Conservation (phyloP, 352 stramenopile species). For the Globisporangium abappressorium region DNA sequence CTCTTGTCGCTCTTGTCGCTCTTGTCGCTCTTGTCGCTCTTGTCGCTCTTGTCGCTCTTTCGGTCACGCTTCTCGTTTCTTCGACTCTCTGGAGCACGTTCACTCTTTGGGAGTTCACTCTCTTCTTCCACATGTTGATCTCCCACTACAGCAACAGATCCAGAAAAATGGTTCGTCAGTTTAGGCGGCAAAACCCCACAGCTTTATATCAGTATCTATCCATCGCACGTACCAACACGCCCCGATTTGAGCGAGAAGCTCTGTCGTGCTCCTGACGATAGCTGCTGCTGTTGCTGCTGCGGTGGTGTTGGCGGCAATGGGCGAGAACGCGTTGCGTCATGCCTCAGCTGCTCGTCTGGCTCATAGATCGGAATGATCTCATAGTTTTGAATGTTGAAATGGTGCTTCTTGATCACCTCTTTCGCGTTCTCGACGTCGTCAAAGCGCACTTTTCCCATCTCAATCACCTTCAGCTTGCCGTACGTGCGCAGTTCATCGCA, state of each 20-base stretch:
- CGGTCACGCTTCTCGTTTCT: conserved; percentile 14
- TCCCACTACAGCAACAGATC: conserved; percentile 17
- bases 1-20: conserved; percentile 15
- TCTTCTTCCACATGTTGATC: conserved; percentile 23
- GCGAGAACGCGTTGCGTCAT: conserved; percentile 41
- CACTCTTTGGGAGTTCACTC: conserved; percentile 21
- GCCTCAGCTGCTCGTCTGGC: conserved; percentile 54
- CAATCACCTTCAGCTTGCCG: conserved; percentile 41
- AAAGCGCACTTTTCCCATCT: conserved; percentile 54
- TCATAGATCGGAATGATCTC: conserved; percentile 72
- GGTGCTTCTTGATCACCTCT: conserved; percentile 42
- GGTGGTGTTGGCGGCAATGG: background rate
- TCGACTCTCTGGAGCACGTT: conserved; percentile 7
- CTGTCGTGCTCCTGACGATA: background rate
- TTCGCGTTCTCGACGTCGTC: conserved; percentile 53
- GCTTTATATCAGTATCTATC: background rate
- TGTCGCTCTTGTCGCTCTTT: conserved; percentile 17
- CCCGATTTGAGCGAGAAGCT: conserved; percentile 7
- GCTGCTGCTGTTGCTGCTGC: background rate
- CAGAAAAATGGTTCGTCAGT: conserved; percentile 1
- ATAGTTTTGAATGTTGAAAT: conserved; percentile 41
- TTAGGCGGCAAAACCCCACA: background rate
- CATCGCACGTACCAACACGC: conserved; percentile 7
- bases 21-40: conserved; percentile 9
- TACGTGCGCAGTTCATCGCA: conserved; percentile 41